Evolutionary conservation across 2,329 filamentous ascomycete genomes (phyloP).

Genomic region (Claviceps digitariae): DNA sequence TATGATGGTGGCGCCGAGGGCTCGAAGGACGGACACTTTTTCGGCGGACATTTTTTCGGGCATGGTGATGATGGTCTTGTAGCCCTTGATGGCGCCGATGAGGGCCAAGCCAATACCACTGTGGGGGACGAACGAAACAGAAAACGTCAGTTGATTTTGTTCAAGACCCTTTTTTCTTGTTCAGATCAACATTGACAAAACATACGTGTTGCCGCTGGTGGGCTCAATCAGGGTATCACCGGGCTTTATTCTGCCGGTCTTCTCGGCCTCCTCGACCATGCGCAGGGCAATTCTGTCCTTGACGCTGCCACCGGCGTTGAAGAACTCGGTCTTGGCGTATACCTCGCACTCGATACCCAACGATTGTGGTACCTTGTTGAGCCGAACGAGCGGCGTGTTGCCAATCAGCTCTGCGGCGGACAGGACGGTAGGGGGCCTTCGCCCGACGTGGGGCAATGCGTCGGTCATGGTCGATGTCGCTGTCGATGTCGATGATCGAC

Average conservation of each 20-base stretch:
- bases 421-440: slow-evolving; percentile 28
- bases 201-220: slow-evolving; percentile 82
- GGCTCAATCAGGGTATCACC: slow-evolving; percentile 96
- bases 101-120: slow-evolving; percentile 85
- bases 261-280: slow-evolving; percentile 95
- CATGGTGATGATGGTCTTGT: slow-evolving; percentile 96
- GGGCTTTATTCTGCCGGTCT: slow-evolving; percentile 83
- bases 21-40: slow-evolving; percentile 89
- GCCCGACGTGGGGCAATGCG: slow-evolving; percentile 8
- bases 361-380: slow-evolving; percentile 87
- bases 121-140: background rate
- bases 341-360: slow-evolving; percentile 80
- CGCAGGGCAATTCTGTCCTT: slow-evolving; percentile 92
- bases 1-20: slow-evolving; percentile 93
- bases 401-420: slow-evolving; percentile 81
- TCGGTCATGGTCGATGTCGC: background rate
- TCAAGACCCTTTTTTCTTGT: background rate
- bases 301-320: slow-evolving; percentile 87
- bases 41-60: slow-evolving; percentile 99
- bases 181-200: background rate
- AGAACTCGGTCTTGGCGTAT: slow-evolving; percentile 83
- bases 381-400: slow-evolving; percentile 84
- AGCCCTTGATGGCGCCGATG: slow-evolving; percentile 90
- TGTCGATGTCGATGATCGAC: background rate
- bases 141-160: background rate